Percentiles rank a stretch among this genome's conserved stretches.
Evolutionary conservation across 345 rosid genomes (phyloP).

Genomic region (Balakata baccata): DNA sequence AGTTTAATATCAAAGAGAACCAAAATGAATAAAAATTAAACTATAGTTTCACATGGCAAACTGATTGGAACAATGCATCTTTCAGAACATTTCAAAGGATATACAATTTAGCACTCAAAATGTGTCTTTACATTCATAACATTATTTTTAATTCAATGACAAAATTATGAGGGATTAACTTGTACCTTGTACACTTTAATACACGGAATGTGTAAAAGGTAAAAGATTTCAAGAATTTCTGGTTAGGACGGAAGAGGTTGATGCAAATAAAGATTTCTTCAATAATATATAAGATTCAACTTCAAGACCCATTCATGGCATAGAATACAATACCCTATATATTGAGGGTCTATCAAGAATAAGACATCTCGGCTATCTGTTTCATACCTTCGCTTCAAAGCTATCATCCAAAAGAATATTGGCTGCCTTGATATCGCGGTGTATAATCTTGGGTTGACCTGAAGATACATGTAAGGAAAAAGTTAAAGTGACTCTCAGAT

Average conservation of each 20-base stretch:
- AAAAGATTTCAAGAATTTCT: background rate
- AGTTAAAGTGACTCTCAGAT: background rate
- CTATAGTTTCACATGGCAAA: background rate
- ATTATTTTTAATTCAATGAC: background rate
- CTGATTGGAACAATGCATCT: background rate
- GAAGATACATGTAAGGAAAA: background rate
- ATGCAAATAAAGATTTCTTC: background rate
- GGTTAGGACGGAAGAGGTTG: background rate
- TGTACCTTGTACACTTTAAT: background rate
- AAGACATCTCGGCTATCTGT: background rate
- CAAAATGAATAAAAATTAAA: background rate
- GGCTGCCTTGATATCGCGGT: constrained; percentile 30
- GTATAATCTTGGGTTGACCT: constrained; percentile 35
- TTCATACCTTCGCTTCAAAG: constrained; percentile 30
- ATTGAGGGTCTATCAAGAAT: background rate
- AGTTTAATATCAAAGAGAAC: constrained; percentile 4
- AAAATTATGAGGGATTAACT: background rate
- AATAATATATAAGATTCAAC: background rate
- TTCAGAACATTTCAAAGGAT: background rate
- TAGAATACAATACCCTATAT: background rate
- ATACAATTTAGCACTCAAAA: background rate
- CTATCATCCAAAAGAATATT: constrained; percentile 31
- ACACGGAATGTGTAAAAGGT: background rate
- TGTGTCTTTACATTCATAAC: background rate
- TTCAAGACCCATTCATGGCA: background rate